Evolutionary conservation across 306 rosid species (phyloP).

Genomic region (Castanea crenata): DNA sequence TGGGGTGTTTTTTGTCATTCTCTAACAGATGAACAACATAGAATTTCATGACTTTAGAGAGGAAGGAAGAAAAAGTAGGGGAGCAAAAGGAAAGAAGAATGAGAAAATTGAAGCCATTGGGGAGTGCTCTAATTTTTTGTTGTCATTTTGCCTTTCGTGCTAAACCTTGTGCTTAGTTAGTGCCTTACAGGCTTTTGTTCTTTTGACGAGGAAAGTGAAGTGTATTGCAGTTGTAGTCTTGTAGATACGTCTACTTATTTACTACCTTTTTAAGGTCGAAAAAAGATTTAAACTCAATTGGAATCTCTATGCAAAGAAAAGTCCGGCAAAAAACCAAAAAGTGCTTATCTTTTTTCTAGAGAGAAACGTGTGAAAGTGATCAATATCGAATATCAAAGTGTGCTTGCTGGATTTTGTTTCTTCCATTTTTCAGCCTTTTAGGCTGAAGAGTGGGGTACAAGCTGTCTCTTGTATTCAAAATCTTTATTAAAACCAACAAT

Average conservation of each 20-base stretch:
- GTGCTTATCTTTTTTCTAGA: neutral
- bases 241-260: neutral
- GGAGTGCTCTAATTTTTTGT: conserved; percentile 12
- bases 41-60: conserved; percentile 21
- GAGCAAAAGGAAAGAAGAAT: neutral
- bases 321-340: neutral
- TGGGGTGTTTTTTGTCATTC: conserved; percentile 7
- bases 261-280: conserved; percentile 15
- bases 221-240: conserved; percentile 15
- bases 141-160: conserved; percentile 10
- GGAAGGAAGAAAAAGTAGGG: conserved; percentile 10
- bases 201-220: conserved; percentile 35
- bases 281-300: conserved; percentile 6
- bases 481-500: too few species aligned
- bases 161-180: conserved; percentile 25
- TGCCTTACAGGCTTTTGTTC: conserved; percentile 13
- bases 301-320: conserved; percentile 31
- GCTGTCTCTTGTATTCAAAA: conserved; percentile 15
- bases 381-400: neutral
- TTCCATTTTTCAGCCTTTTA: neutral
- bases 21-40: conserved; percentile 42
- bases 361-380: conserved; percentile 33
- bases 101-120: neutral
- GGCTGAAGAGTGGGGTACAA: neutral
- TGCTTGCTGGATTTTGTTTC: neutral